Percentiles rank a stretch among this genome's conserved stretches.
These are phyloP conservation scores for Sapria himalayana DNA, from an alignment of 345 rosid genomes.

Conservation along the genomic window DNA sequence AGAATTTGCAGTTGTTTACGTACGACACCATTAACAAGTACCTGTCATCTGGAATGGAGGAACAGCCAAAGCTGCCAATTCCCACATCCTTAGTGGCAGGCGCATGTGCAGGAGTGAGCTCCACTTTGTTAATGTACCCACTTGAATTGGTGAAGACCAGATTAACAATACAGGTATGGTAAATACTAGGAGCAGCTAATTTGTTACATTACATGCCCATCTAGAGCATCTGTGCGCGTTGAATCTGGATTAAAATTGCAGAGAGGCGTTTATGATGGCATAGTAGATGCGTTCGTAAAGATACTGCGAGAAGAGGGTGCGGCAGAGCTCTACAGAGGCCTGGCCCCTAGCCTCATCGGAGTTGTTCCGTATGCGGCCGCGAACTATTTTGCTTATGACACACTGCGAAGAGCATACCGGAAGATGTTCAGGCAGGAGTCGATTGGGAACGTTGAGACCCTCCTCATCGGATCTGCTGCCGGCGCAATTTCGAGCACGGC, in stretches of 20 bases:
- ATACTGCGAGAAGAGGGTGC: constrained; percentile 65
- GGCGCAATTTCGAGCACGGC: constrained; percentile 87
- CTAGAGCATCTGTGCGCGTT: no score
- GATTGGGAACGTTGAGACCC: constrained; percentile 76
- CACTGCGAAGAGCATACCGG: constrained; percentile 50
- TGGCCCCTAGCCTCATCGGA: constrained; percentile 84
- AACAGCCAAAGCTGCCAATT: constrained; percentile 38
- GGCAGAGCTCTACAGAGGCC: constrained; percentile 78
- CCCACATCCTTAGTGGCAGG: constrained; percentile 88
- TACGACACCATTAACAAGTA: constrained; percentile 73
- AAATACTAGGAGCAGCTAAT: no score
- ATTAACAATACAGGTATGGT: constrained; percentile 83
- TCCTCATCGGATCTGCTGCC: constrained; percentile 65
- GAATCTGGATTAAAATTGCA: constrained; percentile 16
- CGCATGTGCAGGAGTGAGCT: constrained; percentile 96
- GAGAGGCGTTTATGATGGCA: constrained; percentile 63
- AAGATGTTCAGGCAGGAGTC: constrained; percentile 51
- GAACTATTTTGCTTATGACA: constrained; percentile 80
- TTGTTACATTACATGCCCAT: no score
- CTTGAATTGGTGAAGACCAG: constrained; percentile 88
- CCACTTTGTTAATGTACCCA: constrained; percentile 78
- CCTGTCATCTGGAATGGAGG: constrained; percentile 46
- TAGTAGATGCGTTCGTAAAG: constrained; percentile 57
- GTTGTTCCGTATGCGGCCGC: constrained; percentile 90
- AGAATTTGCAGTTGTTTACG: constrained; percentile 81